Evolutionary conservation across 352 stramenopile genomes (phyloP), one percentile per base, ranked within the genome.

Genomic region (Blastocystis sp.): DNA sequence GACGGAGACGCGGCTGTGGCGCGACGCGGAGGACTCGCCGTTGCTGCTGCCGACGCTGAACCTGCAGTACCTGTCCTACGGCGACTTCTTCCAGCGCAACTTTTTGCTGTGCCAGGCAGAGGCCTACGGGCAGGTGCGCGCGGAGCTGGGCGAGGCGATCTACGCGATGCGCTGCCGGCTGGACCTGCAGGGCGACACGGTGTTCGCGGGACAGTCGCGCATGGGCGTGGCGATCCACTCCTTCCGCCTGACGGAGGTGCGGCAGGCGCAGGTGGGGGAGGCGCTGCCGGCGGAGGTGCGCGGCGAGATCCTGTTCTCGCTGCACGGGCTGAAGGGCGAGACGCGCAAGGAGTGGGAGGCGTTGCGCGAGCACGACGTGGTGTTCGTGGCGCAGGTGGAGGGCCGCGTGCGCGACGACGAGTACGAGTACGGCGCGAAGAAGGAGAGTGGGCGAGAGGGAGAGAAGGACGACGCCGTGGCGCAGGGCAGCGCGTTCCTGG

Each of bases 41-140:
- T 34, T 34, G 28, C 28, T 94, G 3, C 89, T 98, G 45, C 95
- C 94, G 17, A 98, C 98, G 90, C 91, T 98, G n/a, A 95, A 94
- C 76, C 89, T 98, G 28, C 94, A 98, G 89, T 99, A 97, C 89
- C 90, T 99, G 21, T 97, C 95, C 19, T 90, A 97, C 59, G 84
- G 92, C 10, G 96, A 99, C 89, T 98, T 98, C 90, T 89, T 98
- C 7, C 89, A 95, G 45, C 93, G 96, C 24, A 96, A 94, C 87
- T 97, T 96, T 90, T 92, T 95, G 76, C 90, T 98, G 40, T 94
- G 94, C 76, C 92, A 92, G 7, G 84, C 98, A 0, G 95, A 98
- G 90, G 94, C 91, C 52, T 92, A 93, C 0, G 94, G 96, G 70
- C 92, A 94, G 66, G 93, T 97, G 19, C 92, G 94, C 42, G 74